Conservation (phyloP, 2,329 filamentous ascomycete genomes). For the Ophiostoma sp. region DNA sequence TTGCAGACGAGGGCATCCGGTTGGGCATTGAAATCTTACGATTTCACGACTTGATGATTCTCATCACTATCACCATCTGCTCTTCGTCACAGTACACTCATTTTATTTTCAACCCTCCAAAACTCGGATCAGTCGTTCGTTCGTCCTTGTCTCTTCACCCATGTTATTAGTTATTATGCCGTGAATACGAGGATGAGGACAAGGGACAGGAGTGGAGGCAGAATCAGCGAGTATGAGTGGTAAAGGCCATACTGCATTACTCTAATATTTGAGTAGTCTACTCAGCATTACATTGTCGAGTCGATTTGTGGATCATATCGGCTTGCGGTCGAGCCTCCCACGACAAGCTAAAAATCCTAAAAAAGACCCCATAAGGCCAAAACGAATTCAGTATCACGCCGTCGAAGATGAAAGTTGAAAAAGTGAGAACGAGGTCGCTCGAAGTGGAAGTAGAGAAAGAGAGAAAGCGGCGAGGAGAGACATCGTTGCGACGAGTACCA, state of each 20-base stretch:
- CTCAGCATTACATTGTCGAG: background rate
- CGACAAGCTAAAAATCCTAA: background rate
- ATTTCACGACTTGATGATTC: background rate
- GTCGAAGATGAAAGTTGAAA: background rate
- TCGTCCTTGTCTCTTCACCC: background rate
- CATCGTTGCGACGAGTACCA: background rate
- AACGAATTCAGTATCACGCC: constrained; percentile 5
- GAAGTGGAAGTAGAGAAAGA: background rate
- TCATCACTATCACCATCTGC: background rate
- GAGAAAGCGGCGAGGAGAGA: background rate
- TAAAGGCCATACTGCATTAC: background rate
- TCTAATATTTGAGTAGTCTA: background rate
- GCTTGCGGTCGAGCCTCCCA: constrained; percentile 5
- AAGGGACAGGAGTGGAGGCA: background rate
- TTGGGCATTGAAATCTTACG: constrained; percentile 7
- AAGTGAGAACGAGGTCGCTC: background rate
- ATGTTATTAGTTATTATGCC: background rate
- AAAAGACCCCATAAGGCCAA: background rate
- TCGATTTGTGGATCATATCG: background rate
- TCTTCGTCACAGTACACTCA: background rate
- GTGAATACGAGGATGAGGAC: constrained; percentile 1
- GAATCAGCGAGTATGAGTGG: background rate
- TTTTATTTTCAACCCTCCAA: background rate
- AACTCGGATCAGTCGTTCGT: constrained; percentile 7
- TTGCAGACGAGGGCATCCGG: background rate